Conservation (phyloP, 148 eudicot genomes). For the Camellia japonica region DNA sequence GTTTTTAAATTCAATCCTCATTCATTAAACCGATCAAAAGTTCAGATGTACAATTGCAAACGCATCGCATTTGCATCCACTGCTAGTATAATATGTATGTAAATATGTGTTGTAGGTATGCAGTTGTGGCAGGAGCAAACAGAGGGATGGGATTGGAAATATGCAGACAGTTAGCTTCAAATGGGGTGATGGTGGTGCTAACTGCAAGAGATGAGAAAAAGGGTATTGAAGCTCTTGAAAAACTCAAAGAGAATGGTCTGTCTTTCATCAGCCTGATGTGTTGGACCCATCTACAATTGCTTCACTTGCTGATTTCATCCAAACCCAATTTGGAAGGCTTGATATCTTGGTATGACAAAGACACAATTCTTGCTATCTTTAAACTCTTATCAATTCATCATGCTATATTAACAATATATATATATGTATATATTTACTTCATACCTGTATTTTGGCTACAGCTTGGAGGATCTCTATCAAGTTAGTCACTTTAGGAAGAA, state of each 20-base stretch:
- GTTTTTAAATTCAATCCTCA: too few relatives aligned
- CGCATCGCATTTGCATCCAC: too few relatives aligned
- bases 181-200: constrained; percentile 18
- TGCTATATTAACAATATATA: too few relatives aligned
- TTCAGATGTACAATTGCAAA: too few relatives aligned
- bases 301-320: constrained; percentile 23
- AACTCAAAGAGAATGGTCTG: constrained; percentile 20
- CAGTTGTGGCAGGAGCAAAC: constrained; percentile 21
- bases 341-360: constrained; percentile 28
- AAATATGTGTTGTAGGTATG: constrained; percentile 9
- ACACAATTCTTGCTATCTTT: background rate
- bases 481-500: too few relatives aligned
- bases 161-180: constrained; percentile 25
- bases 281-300: constrained; percentile 21
- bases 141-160: constrained; percentile 25
- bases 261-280: constrained; percentile 32
- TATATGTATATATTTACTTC: too few relatives aligned
- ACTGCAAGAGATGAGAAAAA: constrained; percentile 28
- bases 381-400: too few relatives aligned
- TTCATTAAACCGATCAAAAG: too few relatives aligned
- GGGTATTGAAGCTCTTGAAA: constrained; percentile 33
- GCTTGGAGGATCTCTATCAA: too few relatives aligned
- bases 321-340: constrained; percentile 25
- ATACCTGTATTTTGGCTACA: too few relatives aligned
- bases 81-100: too few relatives aligned